Base-by-base conservation (phyloP, 2,329 filamentous ascomycete genomes). In the Xylariaceae sp. region DNA sequence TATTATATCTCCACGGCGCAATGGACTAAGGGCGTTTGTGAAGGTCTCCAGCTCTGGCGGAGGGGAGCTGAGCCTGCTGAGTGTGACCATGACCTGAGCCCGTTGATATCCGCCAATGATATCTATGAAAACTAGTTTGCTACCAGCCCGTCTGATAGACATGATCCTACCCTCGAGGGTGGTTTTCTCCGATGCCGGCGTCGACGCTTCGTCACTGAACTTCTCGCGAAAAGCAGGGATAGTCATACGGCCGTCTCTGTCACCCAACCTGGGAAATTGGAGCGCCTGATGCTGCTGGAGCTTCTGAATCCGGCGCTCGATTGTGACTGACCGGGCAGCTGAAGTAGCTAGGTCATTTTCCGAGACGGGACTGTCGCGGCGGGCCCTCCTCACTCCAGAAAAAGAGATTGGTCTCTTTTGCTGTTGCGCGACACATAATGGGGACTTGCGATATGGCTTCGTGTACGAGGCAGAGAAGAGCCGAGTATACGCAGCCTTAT, bases 121-220 rank as follows among this genome's bases (percentile, higher is more conserved):
- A 71, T 94, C 88, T 61, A 96, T 70, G 70, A 99, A 99, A 59
- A 90, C 77, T 63, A 99, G 83, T 71, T 88, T 89, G 63, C 83
- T 85, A 61, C 92, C 86, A 19, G 57, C 51, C 10, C 61, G 64
- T 49, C 65, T 65, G 26, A 65, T 41, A 39, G 63, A 60, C 67
- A 65, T 64, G 61, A 70, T 52, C 29, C 66, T 62, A 19, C 67
- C 67, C 40, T 70, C 57, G 2, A 70, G 65, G 22, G 67, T 62
- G 48, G 69, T 61, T 46, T 70, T 65, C 26, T 67, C 63, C 4
- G 61, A 51, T 32, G 55, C 53, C 39, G 63, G 60, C 5, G 58
- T 57, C 16, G 54, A 55, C n/a, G 49, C 46, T 47, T 60, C 58
- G 51, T 63, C 43, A 36, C 60, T 55, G 49, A 70, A 74, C 56